These are phyloP conservation scores for Penicillium sp. DNA, from an alignment of 2,329 filamentous ascomycete genomes.

Conservation along the genomic window DNA sequence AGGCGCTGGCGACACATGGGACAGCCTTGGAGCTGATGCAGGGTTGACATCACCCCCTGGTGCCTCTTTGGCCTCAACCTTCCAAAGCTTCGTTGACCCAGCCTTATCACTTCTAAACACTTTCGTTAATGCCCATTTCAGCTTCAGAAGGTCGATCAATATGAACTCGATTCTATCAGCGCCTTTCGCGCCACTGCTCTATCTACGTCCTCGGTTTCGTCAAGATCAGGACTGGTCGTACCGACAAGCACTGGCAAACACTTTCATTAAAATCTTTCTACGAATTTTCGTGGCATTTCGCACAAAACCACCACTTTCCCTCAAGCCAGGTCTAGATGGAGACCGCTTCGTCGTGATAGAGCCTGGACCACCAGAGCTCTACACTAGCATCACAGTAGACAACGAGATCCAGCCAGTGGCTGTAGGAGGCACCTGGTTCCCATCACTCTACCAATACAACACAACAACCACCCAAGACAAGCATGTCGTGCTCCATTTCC, in stretches of 20 bases:
- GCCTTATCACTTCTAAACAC: not conserved
- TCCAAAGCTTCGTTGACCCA: not conserved
- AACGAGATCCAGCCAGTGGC: slow-evolving; percentile 10
- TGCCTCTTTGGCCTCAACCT: not conserved
- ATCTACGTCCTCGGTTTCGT: slow-evolving; percentile 2
- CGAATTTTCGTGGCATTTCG: slow-evolving; percentile 9
- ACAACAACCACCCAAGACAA: slow-evolving; percentile 5
- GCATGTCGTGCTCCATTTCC: slow-evolving; percentile 14
- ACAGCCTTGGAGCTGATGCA: not conserved
- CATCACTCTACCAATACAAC: slow-evolving; percentile 5
- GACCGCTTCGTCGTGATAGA: slow-evolving; percentile 13
- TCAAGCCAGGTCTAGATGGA: slow-evolving; percentile 10
- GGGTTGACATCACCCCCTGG: slow-evolving; percentile 1
- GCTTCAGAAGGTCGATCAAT: not conserved
- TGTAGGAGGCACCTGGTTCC: slow-evolving; percentile 17
- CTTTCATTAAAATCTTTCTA: slow-evolving; percentile 7
- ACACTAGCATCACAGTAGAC: slow-evolving; percentile 3
- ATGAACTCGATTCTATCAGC: slow-evolving; percentile 2
- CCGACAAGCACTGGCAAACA: slow-evolving; percentile 9
- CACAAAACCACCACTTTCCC: slow-evolving; percentile 11
- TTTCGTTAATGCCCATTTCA: not conserved
- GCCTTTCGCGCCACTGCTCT: slow-evolving; percentile 4
- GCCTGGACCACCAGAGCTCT: slow-evolving; percentile 7
- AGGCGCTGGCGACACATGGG: not conserved
- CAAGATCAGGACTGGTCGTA: slow-evolving; percentile 14